A percentile compares a stretch with the other conserved stretches of the same genome.
These are phyloP conservation scores for Neurospora terricola DNA, from an alignment of 495 filamentous ascomycete genomes.

Conservation along the genomic window DNA sequence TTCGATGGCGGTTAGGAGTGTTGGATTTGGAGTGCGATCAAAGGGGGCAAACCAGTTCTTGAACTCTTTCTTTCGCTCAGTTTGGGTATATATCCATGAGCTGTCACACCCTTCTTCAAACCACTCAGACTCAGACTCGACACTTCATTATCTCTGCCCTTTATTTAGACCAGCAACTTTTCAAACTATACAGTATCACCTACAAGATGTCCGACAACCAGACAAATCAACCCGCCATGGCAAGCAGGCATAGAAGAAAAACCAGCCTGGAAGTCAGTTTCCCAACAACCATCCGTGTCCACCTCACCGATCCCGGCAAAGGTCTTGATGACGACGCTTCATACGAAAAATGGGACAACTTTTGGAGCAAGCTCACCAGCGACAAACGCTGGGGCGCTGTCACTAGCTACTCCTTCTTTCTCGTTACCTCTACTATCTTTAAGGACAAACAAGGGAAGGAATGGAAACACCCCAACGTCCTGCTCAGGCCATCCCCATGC, in stretches of 20 bases:
- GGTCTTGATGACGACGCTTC: too few species aligned
- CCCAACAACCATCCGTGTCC: too few species aligned
- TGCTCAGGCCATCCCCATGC: not conserved
- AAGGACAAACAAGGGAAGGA: not conserved
- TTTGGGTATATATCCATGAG: not conserved
- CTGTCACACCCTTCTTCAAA: not conserved
- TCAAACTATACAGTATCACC: not conserved
- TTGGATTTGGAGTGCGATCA: not conserved
- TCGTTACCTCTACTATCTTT: too few species aligned
- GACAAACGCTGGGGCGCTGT: too few species aligned
- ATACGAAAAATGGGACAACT: too few species aligned
- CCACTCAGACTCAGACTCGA: not conserved
- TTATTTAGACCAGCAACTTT: not conserved
- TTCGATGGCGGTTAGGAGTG: not conserved
- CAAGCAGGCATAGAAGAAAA: too few species aligned
- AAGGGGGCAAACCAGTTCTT: not conserved
- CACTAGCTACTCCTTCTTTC: too few species aligned
- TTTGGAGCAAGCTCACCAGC: too few species aligned
- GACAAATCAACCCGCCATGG: not conserved
- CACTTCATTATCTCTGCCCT: not conserved
- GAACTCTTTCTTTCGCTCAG: too few species aligned
- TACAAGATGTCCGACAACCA: not conserved
- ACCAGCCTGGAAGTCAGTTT: too few species aligned
- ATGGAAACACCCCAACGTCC: not conserved
- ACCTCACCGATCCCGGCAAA: too few species aligned